Percentiles rank a stretch among this genome's conserved stretches.
Conservation (phyloP, 345 rosid species). For the Lepidium sativum region DNA sequence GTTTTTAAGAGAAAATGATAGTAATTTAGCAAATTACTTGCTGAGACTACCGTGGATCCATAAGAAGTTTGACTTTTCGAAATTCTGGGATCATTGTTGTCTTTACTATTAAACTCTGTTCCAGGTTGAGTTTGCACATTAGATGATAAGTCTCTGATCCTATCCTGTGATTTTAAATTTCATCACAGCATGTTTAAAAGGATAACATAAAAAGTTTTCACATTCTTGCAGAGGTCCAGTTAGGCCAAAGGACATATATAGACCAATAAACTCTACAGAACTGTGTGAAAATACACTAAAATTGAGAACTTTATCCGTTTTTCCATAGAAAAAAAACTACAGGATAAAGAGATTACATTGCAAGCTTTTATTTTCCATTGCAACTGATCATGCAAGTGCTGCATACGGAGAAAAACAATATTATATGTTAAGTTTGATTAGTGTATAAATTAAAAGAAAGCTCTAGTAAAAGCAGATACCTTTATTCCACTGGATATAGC, state of each 20-base stretch:
- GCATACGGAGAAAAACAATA: constrained; percentile 14
- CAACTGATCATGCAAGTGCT: constrained; percentile 78
- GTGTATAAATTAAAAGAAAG: not conserved
- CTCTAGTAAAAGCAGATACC: constrained; percentile 38
- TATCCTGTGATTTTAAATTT: constrained; percentile 43
- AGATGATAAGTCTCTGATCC: constrained; percentile 44
- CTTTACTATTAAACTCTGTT: constrained; percentile 28
- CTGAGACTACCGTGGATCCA: constrained; percentile 38
- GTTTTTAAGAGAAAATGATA: constrained; percentile 3
- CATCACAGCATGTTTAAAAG: not conserved
- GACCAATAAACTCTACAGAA: no score
- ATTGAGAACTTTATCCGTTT: not conserved
- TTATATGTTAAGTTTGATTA: not conserved
- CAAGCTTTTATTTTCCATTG: constrained; percentile 78
- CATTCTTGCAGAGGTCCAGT: not conserved
- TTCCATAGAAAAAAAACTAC: not conserved
- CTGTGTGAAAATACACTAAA: no score
- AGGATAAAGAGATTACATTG: constrained; percentile 50
- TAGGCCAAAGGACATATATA: not conserved
- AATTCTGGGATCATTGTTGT: constrained; percentile 25
- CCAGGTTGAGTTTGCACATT: constrained; percentile 31
- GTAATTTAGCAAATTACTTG: constrained; percentile 32
- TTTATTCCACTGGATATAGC: constrained; percentile 53
- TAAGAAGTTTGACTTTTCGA: constrained; percentile 23
- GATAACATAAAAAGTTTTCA: not conserved